A percentile compares a stretch with the other conserved stretches of the same genome.
These are phyloP conservation scores for Globisporangium solare DNA, from an alignment of 352 stramenopile species.

Conservation along the genomic window DNA sequence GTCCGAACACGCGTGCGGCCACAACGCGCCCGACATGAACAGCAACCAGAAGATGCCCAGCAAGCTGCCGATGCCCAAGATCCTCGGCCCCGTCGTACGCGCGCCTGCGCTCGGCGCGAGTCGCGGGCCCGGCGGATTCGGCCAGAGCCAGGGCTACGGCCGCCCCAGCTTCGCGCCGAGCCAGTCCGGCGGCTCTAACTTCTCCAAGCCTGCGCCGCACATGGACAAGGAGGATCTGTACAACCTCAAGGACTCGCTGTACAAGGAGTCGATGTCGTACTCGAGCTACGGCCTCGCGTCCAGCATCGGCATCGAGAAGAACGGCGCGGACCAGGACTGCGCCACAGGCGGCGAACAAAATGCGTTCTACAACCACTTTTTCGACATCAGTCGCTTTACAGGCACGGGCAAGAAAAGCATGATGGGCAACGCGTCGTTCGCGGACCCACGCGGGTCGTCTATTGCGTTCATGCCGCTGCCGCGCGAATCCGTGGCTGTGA, in stretches of 20 bases:
- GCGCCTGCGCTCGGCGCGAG: constrained; percentile 7
- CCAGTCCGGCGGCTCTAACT: constrained; percentile 7
- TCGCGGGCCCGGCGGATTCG: constrained; percentile 11
- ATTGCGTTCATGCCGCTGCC: constrained; percentile 31
- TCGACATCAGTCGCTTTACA: constrained; percentile 27
- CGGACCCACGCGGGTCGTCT: constrained; percentile 13
- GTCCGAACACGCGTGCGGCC: constrained; percentile 19
- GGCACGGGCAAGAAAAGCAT: constrained; percentile 6
- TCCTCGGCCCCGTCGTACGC: constrained; percentile 15
- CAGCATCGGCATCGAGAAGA: constrained; percentile 3
- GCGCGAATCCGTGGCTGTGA: constrained; percentile 49
- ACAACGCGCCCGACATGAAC: constrained; percentile 8
- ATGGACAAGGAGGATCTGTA: constrained; percentile 32
- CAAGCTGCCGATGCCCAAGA: constrained; percentile 17
- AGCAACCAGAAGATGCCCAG: background rate
- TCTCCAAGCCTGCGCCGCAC: constrained; percentile 16
- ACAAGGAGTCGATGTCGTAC: constrained; percentile 22
- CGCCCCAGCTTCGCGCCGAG: constrained; percentile 29
- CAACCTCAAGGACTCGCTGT: constrained; percentile 35
- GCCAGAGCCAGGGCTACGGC: constrained; percentile 1
- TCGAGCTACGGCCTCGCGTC: constrained; percentile 1
- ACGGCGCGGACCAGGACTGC: constrained; percentile 9
- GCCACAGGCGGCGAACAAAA: constrained; percentile 18
- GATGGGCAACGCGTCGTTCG: constrained; percentile 5
- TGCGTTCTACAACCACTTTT: constrained; percentile 33